These are phyloP conservation scores for Perkinsus marinus DNA, from an alignment of 169 alveolate species.

Conservation along the genomic window DNA sequence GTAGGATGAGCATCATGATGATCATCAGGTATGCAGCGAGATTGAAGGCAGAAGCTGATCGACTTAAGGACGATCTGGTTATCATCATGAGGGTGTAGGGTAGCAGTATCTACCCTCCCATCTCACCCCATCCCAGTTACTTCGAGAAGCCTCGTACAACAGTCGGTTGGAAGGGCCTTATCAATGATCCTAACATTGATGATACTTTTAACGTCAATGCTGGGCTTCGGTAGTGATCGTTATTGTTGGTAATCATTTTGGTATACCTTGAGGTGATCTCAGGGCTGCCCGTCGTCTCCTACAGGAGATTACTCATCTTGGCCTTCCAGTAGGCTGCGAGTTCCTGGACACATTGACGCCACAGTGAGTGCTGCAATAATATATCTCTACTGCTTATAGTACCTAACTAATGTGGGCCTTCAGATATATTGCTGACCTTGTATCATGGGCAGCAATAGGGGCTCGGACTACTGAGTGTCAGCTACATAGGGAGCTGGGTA, in stretches of 20 bases:
- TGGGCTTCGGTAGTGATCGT: background rate
- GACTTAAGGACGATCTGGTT: slow-evolving; percentile 4
- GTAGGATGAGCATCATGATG: no score
- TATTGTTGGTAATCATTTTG: background rate
- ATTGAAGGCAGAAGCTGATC: background rate
- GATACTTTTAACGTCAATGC: background rate
- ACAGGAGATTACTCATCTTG: background rate
- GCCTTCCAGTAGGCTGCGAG: background rate
- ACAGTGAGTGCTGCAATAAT: no score
- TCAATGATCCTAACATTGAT: slow-evolving; percentile 3
- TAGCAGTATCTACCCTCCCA: no score
- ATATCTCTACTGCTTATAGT: no score
- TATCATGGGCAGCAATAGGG: slow-evolving; percentile 7
- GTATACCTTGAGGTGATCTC: no score
- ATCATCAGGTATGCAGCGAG: slow-evolving; percentile 12
- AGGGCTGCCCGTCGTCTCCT: background rate
- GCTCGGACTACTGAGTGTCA: slow-evolving; percentile 4
- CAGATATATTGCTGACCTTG: background rate
- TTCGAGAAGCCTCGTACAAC: slow-evolving; percentile 20
- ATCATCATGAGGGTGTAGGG: slow-evolving; percentile 9
- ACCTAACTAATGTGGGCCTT: background rate
- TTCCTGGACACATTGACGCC: background rate
- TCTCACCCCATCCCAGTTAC: background rate
- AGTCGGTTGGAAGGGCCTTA: slow-evolving; percentile 24
- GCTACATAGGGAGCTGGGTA: background rate